phyloP scores from a whole-genome alignment of 441 rosid species.

The Manihot esculenta region DNA sequence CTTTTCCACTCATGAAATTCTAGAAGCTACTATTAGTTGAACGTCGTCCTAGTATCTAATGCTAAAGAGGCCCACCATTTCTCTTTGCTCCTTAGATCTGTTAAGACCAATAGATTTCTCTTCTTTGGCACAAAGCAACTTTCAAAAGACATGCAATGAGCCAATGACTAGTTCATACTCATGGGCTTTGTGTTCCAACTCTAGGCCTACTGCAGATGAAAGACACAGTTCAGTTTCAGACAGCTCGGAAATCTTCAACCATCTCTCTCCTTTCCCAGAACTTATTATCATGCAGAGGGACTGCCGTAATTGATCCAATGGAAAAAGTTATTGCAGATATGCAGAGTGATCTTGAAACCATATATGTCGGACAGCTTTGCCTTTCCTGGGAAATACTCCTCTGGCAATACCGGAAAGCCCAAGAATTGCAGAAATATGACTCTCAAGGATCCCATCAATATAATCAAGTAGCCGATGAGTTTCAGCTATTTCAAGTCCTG shows the following conservation, averaged over 20 bases:
- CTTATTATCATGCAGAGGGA: slow-evolving; percentile 43
- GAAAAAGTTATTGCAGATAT: slow-evolving; percentile 44
- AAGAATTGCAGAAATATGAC: slow-evolving; percentile 42
- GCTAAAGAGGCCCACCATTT: slow-evolving; percentile 12
- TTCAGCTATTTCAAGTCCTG: slow-evolving; percentile 71
- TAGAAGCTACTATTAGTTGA: slow-evolving; percentile 16
- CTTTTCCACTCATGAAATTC: slow-evolving; percentile 15
- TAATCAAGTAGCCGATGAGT: slow-evolving; percentile 64
- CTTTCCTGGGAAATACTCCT: slow-evolving; percentile 79
- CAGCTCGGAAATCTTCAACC: slow-evolving; percentile 20
- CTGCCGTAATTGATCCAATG: slow-evolving; percentile 34
- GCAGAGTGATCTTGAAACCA: slow-evolving; percentile 51
- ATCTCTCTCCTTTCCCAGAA: slow-evolving; percentile 40
- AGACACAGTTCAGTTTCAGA: slow-evolving; percentile 25
- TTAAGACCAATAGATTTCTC: background rate
- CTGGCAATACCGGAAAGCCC: slow-evolving; percentile 62
- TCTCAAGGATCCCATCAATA: slow-evolving; percentile 31
- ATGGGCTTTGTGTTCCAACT: slow-evolving; percentile 4
- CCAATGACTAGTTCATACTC: background rate
- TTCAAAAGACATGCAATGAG: background rate
- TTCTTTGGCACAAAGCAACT: background rate
- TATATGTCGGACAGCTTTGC: slow-evolving; percentile 74
- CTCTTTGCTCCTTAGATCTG: background rate
- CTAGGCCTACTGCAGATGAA: slow-evolving; percentile 59
- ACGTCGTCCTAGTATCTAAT: slow-evolving; percentile 18